These are phyloP conservation scores for Acanthamoeba triangularis DNA, from an alignment of 208 protist species.

Conservation along the genomic window DNA sequence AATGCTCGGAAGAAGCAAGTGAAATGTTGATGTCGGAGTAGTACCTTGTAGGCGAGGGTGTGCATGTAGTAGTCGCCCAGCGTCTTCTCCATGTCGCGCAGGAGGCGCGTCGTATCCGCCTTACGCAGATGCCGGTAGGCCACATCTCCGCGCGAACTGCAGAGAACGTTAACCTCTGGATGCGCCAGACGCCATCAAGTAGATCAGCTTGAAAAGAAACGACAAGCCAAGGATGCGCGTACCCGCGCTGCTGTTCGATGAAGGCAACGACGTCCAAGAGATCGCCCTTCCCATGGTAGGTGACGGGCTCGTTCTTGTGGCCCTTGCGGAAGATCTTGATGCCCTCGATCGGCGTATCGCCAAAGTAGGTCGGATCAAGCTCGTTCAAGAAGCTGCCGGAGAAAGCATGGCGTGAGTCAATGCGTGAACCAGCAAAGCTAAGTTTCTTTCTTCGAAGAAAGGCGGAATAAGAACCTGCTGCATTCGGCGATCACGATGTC, in stretches of 20 bases:
- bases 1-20: neutral
- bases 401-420: neutral
- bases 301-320: neutral
- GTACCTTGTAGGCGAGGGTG: neutral
- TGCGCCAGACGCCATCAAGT: neutral
- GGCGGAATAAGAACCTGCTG: neutral
- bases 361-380: slow-evolving; percentile 43
- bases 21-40: neutral
- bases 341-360: slow-evolving; percentile 18
- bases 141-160: neutral
- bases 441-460: neutral
- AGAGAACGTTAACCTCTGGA: neutral
- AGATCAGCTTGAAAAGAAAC: neutral
- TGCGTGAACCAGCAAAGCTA: neutral
- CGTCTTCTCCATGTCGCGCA: slow-evolving; percentile 20
- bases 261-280: slow-evolving; percentile 13
- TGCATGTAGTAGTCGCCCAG: slow-evolving; percentile 41
- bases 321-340: slow-evolving; percentile 43
- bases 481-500: slow-evolving; percentile 32
- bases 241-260: slow-evolving; percentile 14
- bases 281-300: slow-evolving; percentile 23
- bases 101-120: neutral
- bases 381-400: slow-evolving; percentile 23
- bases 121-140: slow-evolving; percentile 2
- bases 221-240: neutral